These are phyloP conservation scores for Hirschioporus abietinus DNA, from an alignment of 768 basidiomycete species.

Conservation along the genomic window DNA sequence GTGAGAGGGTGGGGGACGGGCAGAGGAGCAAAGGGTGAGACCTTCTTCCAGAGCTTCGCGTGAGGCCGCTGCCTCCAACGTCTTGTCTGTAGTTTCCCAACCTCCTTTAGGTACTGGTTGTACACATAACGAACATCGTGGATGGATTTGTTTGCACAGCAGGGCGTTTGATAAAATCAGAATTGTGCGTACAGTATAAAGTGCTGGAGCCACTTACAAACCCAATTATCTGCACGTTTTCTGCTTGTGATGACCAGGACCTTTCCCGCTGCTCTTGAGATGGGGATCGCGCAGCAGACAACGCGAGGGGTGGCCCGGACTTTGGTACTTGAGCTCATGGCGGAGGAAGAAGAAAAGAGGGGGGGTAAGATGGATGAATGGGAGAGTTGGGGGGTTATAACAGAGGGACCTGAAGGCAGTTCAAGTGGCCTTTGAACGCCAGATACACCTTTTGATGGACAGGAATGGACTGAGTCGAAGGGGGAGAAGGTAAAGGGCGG, in stretches of 20 bases:
- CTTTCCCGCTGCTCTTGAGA: conserved; percentile 65
- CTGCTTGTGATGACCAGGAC: conserved; percentile 82
- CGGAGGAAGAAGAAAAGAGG: conserved; percentile 2
- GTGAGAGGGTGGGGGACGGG: conserved; percentile 61
- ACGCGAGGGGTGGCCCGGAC: conserved; percentile 77
- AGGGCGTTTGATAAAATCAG: not conserved
- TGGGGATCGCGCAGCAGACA: conserved; percentile 89
- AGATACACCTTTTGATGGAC: not conserved
- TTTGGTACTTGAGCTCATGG: conserved; percentile 48
- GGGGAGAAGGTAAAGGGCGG: not conserved
- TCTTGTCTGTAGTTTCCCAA: conserved; percentile 78
- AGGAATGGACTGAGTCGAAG: not conserved
- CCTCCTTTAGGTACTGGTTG: conserved; percentile 84
- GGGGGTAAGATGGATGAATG: not conserved
- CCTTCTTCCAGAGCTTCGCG: conserved; percentile 96
- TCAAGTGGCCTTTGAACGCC: not conserved
- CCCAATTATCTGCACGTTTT: conserved; percentile 76
- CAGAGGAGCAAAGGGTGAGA: conserved; percentile 79
- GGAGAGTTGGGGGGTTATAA: not conserved
- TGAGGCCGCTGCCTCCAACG: conserved; percentile 81
- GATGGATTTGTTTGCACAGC: not conserved
- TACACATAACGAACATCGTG: not conserved
- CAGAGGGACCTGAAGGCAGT: not conserved
- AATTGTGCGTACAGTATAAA: conserved; percentile 10
- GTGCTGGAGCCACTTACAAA: conserved; percentile 59